Evolutionary conservation across 192 early-diverging fungal species (phyloP).

Genomic region (Linnemannia hyalina): DNA sequence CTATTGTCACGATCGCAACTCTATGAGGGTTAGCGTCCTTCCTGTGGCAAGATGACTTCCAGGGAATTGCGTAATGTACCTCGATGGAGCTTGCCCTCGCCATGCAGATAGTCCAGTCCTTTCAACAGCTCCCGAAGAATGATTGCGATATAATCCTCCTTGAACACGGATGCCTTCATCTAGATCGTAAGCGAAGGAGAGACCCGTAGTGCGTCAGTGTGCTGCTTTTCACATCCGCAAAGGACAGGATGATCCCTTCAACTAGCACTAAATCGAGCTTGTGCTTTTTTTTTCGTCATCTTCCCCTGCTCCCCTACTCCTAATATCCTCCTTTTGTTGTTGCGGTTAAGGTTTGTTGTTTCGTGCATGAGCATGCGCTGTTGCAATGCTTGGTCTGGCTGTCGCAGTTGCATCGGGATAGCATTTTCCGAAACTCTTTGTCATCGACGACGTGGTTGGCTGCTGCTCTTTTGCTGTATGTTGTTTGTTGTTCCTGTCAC

Average conservation of each 20-base stretch:
- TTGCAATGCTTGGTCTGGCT: background rate
- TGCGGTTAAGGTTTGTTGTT: background rate
- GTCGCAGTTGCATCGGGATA: background rate
- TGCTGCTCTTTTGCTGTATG: background rate
- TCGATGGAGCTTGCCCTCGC: conserved; percentile 89
- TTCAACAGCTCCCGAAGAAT: conserved; percentile 89
- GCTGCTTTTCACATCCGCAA: background rate
- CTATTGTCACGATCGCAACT: background rate
- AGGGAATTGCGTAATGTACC: conserved; percentile 42
- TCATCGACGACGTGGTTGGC: background rate
- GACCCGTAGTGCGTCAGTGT: background rate
- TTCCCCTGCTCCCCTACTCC: background rate
- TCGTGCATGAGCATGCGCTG: background rate
- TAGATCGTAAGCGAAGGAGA: conserved; percentile 33
- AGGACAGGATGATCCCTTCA: background rate
- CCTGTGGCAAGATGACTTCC: background rate
- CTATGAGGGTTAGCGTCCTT: background rate
- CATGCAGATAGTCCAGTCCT: conserved; percentile 95
- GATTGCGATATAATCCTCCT: conserved; percentile 93
- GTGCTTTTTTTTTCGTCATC: background rate
- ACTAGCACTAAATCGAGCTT: background rate
- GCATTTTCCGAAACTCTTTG: background rate
- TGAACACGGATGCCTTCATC: conserved; percentile 89
- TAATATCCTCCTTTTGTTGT: background rate
- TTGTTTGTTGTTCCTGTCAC: background rate